Evolutionary conservation across 139 green algal species (phyloP), one percentile per base, ranked within the genome.

Genomic region (Chlamydomonas applanata): DNA sequence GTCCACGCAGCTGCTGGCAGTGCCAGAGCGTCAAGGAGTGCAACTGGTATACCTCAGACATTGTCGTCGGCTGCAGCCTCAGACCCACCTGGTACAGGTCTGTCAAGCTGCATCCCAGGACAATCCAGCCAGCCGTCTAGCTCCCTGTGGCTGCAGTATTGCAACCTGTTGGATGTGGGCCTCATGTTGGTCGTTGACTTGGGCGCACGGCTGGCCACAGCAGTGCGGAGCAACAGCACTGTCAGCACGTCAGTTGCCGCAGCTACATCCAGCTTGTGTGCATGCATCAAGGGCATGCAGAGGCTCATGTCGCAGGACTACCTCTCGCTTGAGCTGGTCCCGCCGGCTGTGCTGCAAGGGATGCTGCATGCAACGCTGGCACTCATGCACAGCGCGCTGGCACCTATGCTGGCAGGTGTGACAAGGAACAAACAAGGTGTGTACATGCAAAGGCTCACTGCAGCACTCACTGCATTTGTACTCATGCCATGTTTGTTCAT

Each of bases 131-230:
- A 49, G 40, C 40, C 40, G 40, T 49, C 11, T 7, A 11, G 40
- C 7, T 49, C 40, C 7, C 20, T 59, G 46, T 57, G 61, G 22
- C 74, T 68, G 32, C 70, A 60, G 74, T 76, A 86, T 36, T 40
- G 33, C 7, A 30, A 60, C 27, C 61, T 90, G 71, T 72, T 89
- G 59, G 84, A 89, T 5, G 56, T 87, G 11, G 71, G 60, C 27
- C 74, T 83, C 46, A 74, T 86, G 68, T 62, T 84, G 17, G 60
- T 90, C 3, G 57, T 75, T 25, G 54, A 73, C n/a, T 63, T 80
- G 2, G 44, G 71, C 1, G 69, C 70, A 1, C 66, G 57, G 0
- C 66, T 75, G 13, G 69, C 68, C 13, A 30, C 74, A 20, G 17
- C 53, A 1, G 19, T 74, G 60, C 46, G 67, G 49, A 49, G 40